phyloP scores from a whole-genome alignment of 2,329 filamentous ascomycete species.

The Calonectria multiphialidica region DNA sequence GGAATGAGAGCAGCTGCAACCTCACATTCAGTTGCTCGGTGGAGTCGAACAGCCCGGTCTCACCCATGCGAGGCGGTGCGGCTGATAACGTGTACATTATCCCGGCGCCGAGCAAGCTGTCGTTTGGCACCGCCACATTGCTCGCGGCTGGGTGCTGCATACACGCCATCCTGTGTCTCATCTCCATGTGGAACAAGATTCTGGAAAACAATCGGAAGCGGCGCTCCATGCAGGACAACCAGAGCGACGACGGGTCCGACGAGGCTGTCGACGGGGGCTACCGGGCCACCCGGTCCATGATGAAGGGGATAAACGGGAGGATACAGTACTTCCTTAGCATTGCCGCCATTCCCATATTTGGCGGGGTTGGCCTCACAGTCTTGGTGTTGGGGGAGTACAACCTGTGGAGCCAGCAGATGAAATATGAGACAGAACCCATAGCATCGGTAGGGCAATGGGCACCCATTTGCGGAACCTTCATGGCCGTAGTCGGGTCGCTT shows the following conservation, averaged over 20 bases:
- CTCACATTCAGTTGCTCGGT: constrained; percentile 63
- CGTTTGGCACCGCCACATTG: constrained; percentile 70
- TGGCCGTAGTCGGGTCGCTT: constrained; percentile 70
- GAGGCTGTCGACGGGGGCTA: constrained; percentile 65
- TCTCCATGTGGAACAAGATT: constrained; percentile 75
- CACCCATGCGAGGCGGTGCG: constrained; percentile 66
- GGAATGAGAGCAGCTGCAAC: constrained; percentile 54
- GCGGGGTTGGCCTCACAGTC: constrained; percentile 68
- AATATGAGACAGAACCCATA: constrained; percentile 74
- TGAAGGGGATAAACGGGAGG: constrained; percentile 67
- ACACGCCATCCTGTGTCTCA: constrained; percentile 71
- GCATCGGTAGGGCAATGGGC: constrained; percentile 73
- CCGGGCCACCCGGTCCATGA: constrained; percentile 61
- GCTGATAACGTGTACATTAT: constrained; percentile 74
- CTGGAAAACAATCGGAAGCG: constrained; percentile 71
- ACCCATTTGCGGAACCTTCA: constrained; percentile 67
- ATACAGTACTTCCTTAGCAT: constrained; percentile 66
- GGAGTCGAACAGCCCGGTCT: constrained; percentile 58
- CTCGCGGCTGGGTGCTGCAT: constrained; percentile 75
- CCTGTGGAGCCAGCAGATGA: constrained; percentile 69
- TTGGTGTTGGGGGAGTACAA: constrained; percentile 73
- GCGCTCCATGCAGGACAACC: constrained; percentile 44
- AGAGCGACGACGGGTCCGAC: constrained; percentile 45
- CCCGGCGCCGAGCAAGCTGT: constrained; percentile 66
- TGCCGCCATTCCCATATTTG: constrained; percentile 70